These are phyloP conservation scores for Senna tora DNA, from an alignment of 306 rosid species.

Conservation along the genomic window DNA sequence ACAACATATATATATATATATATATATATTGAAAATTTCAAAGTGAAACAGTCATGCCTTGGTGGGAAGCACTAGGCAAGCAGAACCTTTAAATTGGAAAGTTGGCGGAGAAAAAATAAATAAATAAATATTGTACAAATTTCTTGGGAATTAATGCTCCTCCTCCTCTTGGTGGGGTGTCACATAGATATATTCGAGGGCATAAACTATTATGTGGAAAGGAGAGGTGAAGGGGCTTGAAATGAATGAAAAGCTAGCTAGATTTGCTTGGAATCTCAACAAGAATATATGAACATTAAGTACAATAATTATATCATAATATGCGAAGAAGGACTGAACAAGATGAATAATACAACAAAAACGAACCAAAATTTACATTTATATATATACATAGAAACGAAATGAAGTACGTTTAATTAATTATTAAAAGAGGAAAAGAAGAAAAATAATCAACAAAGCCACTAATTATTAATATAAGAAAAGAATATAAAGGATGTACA, in stretches of 20 bases:
- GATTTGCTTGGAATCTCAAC: conserved; percentile 25
- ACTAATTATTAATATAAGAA: conserved; percentile 32
- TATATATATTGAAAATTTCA: background rate
- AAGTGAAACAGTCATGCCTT: background rate
- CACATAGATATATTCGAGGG: conserved; percentile 28
- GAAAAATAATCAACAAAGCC: conserved; percentile 26
- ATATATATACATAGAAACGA: background rate
- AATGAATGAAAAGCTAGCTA: background rate
- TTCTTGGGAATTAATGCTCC: conserved; percentile 34
- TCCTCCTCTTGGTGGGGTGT: conserved; percentile 18
- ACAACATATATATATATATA: too few species aligned
- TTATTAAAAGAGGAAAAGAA: background rate
- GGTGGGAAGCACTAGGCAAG: conserved; percentile 29
- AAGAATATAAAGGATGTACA: conserved; percentile 37
- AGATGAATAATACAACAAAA: background rate
- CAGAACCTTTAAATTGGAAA: conserved; percentile 12
- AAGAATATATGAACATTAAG: conserved; percentile 11
- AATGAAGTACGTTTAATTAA: background rate
- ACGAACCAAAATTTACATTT: background rate
- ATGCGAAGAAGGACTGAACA: too few species aligned
- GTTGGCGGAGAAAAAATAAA: background rate
- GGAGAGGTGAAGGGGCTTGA: conserved; percentile 9
- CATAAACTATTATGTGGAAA: conserved; percentile 8
- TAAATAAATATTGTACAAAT: background rate
- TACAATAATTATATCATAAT: background rate